phyloP scores from a whole-genome alignment of 345 rosid species.

The Luvunga scandens region DNA sequence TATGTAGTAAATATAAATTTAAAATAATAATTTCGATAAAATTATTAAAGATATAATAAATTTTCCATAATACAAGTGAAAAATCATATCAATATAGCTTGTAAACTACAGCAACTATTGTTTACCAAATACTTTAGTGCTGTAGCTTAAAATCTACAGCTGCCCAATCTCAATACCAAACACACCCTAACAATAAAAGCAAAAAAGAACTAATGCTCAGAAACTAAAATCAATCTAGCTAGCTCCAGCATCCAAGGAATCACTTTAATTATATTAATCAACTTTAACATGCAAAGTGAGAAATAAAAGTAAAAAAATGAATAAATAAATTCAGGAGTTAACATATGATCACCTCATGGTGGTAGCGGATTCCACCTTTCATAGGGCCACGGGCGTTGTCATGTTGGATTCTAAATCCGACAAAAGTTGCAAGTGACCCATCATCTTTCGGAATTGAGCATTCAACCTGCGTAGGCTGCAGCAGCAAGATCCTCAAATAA shows the following conservation, averaged over 20 bases:
- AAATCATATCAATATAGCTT: too few species aligned
- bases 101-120: too few species aligned
- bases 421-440: conserved; percentile 66
- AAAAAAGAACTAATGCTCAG: background rate
- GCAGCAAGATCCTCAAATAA: background rate
- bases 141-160: too few species aligned
- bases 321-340: background rate
- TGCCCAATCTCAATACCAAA: too few species aligned
- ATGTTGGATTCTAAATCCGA: conserved; percentile 91
- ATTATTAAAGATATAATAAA: too few species aligned
- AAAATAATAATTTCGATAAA: too few species aligned
- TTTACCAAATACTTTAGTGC: too few species aligned
- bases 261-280: background rate
- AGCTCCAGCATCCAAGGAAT: background rate
- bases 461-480: conserved; percentile 52
- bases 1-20: too few species aligned
- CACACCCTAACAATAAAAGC: background rate
- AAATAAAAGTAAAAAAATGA: background rate
- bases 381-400: conserved; percentile 92
- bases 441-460: conserved; percentile 89
- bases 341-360: conserved; percentile 41
- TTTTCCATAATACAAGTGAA: too few species aligned
- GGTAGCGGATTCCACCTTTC: conserved; percentile 75
- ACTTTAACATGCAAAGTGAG: background rate
- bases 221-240: background rate